A percentile compares a stretch with the other conserved stretches of the same genome.
Evolutionary conservation across 345 rosid genomes (phyloP).

Genomic region (Cochlearia excelsa): DNA sequence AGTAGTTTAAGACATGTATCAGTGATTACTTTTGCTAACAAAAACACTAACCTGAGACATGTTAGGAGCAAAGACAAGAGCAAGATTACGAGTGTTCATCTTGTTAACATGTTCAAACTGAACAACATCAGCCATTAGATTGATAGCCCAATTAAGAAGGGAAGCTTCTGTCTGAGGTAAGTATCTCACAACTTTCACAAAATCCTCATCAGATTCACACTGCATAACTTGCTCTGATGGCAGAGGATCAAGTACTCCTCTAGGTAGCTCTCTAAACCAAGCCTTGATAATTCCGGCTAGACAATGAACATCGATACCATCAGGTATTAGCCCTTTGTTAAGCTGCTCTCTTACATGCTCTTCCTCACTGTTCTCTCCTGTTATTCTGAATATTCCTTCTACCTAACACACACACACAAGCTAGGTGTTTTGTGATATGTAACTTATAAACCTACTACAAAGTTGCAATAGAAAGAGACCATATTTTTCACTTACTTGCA

Average conservation of each 20-base stretch:
- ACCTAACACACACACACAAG: slow-evolving; percentile 40
- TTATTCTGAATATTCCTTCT: slow-evolving; percentile 94
- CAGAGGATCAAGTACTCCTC: slow-evolving; percentile 78
- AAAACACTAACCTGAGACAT: slow-evolving; percentile 81
- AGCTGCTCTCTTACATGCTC: slow-evolving; percentile 79
- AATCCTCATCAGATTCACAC: slow-evolving; percentile 84
- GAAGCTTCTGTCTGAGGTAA: slow-evolving; percentile 91
- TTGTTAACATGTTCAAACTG: slow-evolving; percentile 75
- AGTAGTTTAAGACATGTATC: background rate
- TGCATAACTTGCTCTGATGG: slow-evolving; percentile 86
- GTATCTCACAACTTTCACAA: slow-evolving; percentile 63
- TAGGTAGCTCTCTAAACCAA: slow-evolving; percentile 98
- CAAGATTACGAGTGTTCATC: slow-evolving; percentile 97
- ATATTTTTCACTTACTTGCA: slow-evolving; percentile 45
- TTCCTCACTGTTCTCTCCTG: slow-evolving; percentile 81
- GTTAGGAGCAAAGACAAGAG: slow-evolving; percentile 96
- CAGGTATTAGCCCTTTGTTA: slow-evolving; percentile 73
- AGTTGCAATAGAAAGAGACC: background rate
- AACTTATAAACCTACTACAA: too few relatives aligned
- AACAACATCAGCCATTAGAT: slow-evolving; percentile 95
- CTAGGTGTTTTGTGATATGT: background rate
- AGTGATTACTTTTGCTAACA: background rate
- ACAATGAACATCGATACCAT: slow-evolving; percentile 86
- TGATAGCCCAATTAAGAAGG: slow-evolving; percentile 80
- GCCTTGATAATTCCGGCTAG: slow-evolving; percentile 98